Evolutionary conservation across 352 stramenopile genomes (phyloP), one percentile per base, ranked within the genome.

Genomic region (Pythium grandisporangium): DNA sequence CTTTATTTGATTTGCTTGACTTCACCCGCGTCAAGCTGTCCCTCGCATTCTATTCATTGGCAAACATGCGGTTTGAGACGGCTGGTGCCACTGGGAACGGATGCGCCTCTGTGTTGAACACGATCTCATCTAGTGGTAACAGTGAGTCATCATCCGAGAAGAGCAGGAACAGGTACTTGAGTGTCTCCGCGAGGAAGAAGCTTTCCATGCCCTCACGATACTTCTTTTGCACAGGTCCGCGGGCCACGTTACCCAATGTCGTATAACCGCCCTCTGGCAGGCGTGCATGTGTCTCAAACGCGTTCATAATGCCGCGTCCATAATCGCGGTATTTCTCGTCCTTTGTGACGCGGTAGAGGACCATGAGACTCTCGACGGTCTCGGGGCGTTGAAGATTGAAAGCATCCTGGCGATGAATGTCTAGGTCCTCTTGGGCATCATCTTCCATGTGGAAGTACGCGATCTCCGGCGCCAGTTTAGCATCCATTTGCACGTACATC

Each of bases 91-190:
- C 77, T 6, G 71, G 67, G 42, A 95, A 77, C 30, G 83, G 72
- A 52, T 96, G 85, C 0, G 73, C 85, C 59, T 95, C 82, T 1
- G 85, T 95, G 41, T 87, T 95, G 54, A 96, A 92, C 35, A 96
- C 77, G 32, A 90, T 82, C 39, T 93, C 53, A 40, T 93, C 66
- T 29, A 96, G 58, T 16, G 66, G 44, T n/a, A 93, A 39, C 41
- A 93, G 58, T n/a, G 63, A 63, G 30, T 61, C 46, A 42, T 93
- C 71, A 41, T 92, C 72, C 19, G 63, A 83, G 55, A 96, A 96
- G 19, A 96, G 67, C 43, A 97, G 53, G 55, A 95, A 96, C 29
- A 97, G 63, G 61, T 96, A 97, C 70, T 97, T 97, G 56, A 96
- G 74, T 49, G 89, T 97, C 70, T 96, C 87, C 21, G 80, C 83